These are phyloP conservation scores for Eutypa lata DNA, from an alignment of 2,329 filamentous ascomycete species.

Conservation along the genomic window DNA sequence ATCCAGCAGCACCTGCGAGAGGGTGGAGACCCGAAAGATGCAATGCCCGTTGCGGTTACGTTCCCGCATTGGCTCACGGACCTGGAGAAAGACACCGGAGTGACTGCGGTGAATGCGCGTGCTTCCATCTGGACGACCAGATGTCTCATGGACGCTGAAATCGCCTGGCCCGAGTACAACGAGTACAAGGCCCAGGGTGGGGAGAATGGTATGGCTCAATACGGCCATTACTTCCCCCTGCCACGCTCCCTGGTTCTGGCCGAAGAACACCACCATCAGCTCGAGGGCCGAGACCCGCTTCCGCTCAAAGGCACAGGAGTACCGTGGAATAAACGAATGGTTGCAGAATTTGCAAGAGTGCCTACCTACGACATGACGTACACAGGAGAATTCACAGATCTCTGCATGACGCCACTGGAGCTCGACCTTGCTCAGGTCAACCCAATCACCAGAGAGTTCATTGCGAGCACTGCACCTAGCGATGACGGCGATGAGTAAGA, in stretches of 20 bases:
- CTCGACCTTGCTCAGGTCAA: slow-evolving; percentile 3
- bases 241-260: slow-evolving; percentile 6
- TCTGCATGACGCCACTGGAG: not conserved
- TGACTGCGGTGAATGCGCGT: slow-evolving; percentile 3
- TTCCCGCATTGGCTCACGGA: slow-evolving; percentile 1
- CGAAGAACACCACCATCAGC: not conserved
- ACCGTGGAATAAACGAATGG: slow-evolving; percentile 5
- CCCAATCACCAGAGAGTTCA: not conserved
- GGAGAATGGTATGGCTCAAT: slow-evolving; percentile 2
- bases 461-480: too few relatives aligned
- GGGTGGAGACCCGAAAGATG: not conserved
- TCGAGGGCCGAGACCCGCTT: not conserved
- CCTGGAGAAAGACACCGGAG: not conserved
- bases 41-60: not conserved
- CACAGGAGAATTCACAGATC: not conserved
- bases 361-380: slow-evolving; percentile 5
- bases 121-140: slow-evolving; percentile 9
- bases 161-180: slow-evolving; percentile 11
- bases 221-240: slow-evolving; percentile 3
- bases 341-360: slow-evolving; percentile 1
- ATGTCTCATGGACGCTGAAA: not conserved
- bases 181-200: slow-evolving; percentile 7
- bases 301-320: slow-evolving; percentile 2
- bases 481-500: too few relatives aligned
- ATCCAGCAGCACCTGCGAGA: not conserved